phyloP scores from a whole-genome alignment of 2,329 filamentous ascomycete genomes.

The Helicocarpus griseus region DNA sequence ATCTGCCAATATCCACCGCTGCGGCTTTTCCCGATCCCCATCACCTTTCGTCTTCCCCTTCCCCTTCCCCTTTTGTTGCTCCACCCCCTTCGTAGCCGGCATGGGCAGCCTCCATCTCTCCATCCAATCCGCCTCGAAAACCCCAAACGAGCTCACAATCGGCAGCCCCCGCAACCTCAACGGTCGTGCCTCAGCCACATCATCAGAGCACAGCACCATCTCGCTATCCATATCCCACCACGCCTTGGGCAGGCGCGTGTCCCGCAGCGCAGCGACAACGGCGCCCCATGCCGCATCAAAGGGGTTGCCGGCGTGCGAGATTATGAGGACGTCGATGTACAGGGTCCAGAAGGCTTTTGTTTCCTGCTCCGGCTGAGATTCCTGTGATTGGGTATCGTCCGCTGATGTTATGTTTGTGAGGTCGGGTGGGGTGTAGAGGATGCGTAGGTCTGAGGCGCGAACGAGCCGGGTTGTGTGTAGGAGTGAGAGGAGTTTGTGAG shows the following conservation, averaged over 20 bases:
- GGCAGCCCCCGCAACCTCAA: constrained; percentile 59
- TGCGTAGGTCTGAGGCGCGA: constrained; percentile 57
- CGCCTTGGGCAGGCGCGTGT: constrained; percentile 68
- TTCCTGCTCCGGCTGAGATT: constrained; percentile 28
- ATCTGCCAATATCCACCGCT: constrained; percentile 69
- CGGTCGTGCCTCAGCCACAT: constrained; percentile 42
- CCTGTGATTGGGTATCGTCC: constrained; percentile 33
- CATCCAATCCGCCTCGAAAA: constrained; percentile 56
- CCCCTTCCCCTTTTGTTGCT: constrained; percentile 26
- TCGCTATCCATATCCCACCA: constrained; percentile 78
- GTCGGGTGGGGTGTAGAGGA: constrained; percentile 51
- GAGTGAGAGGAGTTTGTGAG: constrained; percentile 66
- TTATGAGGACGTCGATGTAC: constrained; percentile 90
- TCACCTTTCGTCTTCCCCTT: constrained; percentile 16
- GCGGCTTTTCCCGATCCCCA: constrained; percentile 38
- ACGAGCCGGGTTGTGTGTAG: constrained; percentile 64
- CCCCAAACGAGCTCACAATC: constrained; percentile 64
- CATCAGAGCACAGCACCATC: constrained; percentile 63
- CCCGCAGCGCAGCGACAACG: constrained; percentile 66
- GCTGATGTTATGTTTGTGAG: constrained; percentile 17
- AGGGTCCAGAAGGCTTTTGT: constrained; percentile 88
- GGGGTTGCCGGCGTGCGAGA: constrained; percentile 83
- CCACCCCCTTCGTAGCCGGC: constrained; percentile 24
- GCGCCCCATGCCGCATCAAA: constrained; percentile 88
- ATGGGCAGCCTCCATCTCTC: constrained; percentile 29